These are phyloP conservation scores for Suaeda aralocaspica DNA, from an alignment of 148 eudicot genomes.

Conservation along the genomic window DNA sequence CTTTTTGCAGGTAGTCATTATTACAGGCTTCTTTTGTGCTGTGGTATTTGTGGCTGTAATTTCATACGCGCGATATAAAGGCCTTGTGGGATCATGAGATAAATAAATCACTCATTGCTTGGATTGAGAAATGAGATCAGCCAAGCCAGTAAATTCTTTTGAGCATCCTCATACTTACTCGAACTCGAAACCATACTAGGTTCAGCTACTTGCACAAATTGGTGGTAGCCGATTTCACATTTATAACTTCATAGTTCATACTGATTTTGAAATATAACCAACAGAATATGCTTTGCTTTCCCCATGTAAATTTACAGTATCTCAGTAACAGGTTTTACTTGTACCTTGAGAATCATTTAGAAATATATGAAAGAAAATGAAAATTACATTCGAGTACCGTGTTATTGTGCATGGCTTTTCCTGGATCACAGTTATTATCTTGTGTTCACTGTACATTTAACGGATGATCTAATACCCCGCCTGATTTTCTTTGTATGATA, in stretches of 20 bases:
- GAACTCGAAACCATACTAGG: background rate
- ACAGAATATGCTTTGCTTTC: background rate
- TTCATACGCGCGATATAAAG: slow-evolving; percentile 58
- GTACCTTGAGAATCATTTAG: no score
- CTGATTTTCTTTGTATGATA: no score
- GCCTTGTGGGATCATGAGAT: slow-evolving; percentile 65
- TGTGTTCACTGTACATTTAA: no score
- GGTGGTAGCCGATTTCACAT: background rate
- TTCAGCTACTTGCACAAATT: background rate
- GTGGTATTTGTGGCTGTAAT: slow-evolving; percentile 37
- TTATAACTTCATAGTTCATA: background rate
- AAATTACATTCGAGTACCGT: no score
- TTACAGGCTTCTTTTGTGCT: slow-evolving; percentile 31
- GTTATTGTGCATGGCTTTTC: no score
- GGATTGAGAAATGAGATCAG: background rate
- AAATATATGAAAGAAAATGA: no score
- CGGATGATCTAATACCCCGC: no score
- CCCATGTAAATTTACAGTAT: background rate
- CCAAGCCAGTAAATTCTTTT: background rate
- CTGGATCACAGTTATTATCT: no score
- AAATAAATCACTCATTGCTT: background rate
- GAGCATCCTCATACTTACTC: background rate
- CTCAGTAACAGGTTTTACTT: background rate
- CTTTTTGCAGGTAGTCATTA: slow-evolving; percentile 39
- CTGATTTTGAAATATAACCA: background rate